Evolutionary conservation across 257 asterid species (phyloP), one percentile per base, ranked within the genome.

Genomic region (Salvia splendens): DNA sequence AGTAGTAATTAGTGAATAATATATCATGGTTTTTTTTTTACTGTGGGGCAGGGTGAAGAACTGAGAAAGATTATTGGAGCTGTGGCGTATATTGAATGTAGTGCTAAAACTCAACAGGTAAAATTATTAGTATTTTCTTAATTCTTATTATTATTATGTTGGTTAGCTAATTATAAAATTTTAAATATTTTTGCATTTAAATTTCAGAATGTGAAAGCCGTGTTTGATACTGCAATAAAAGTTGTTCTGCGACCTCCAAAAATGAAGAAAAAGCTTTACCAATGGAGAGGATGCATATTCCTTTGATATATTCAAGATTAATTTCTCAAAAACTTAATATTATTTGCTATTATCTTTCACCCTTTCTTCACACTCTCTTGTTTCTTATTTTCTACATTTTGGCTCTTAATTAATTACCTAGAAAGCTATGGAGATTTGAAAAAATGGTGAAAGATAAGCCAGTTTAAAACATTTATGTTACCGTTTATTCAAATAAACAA

Each of bases 71-170:
- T 64, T 78, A 83, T 85, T 17, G 95, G 96, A 6, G 96, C 95
- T 51, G 84, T 82, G 62, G 84, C 90, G 66, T 89, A 86, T 73
- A 74, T 77, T 47, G 96, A 89, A 56, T 89, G 96, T 38, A 89
- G 96, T 65, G 88, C 96, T 53, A 89, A 84, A 67, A 83, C 90
- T 38, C 96, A 89, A 64, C 90, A 86, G 86, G 95, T 89, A 74
- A 77, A 24, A 24, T 24, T 24, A 24, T 24, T 24, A 20, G 0
- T 20, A 24, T 24, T 24, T 17, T 17, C 20, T 17, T 17, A 17
- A 43, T 12, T 5, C 3, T 8, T 62, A 12, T 9, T 8, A 24
- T 24, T 24, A 24, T 24, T 24, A 24, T 24, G 30, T 17, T 24
- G 30, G 30, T 24, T 24, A 24, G 3, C 30, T 24, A 24, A 24